A percentile compares a stretch with the other conserved stretches of the same genome.
Conservation (phyloP, 768 basidiomycete species). For the Collybiopsis confluens region DNA sequence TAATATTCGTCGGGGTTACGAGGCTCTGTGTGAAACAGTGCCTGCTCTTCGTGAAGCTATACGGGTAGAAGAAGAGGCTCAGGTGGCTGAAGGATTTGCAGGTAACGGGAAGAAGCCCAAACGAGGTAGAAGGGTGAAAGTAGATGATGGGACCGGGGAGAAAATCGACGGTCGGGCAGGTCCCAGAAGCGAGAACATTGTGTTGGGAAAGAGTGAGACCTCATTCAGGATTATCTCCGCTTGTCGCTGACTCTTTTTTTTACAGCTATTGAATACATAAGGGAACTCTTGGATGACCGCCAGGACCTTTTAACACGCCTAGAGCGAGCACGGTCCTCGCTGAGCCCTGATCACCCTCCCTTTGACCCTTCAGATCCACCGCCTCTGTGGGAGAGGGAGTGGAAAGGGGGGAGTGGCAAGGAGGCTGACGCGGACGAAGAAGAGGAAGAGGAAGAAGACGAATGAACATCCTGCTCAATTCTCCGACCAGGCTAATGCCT, state of each 20-base stretch:
- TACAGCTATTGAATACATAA: conserved; percentile 83
- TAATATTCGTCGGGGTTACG: conserved; percentile 86
- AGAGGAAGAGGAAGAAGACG: conserved; percentile 41
- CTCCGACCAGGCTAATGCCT: background rate
- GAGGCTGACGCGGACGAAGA: conserved; percentile 41
- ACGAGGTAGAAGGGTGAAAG: conserved; percentile 29
- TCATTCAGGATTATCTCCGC: background rate
- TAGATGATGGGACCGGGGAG: conserved; percentile 49
- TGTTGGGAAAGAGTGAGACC: conserved; percentile 81
- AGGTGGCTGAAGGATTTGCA: conserved; percentile 23
- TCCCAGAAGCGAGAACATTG: conserved; percentile 87
- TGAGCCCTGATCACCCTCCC: conserved; percentile 61
- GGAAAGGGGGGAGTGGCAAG: conserved; percentile 69
- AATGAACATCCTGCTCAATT: background rate
- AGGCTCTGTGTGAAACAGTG: conserved; percentile 79
- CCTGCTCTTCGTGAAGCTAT: conserved; percentile 82
- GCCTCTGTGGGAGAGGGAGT: conserved; percentile 78
- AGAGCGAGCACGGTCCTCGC: conserved; percentile 48
- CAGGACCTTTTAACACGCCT: conserved; percentile 54
- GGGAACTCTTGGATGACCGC: conserved; percentile 58
- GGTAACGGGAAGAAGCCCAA: conserved; percentile 46
- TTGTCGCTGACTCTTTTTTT: background rate
- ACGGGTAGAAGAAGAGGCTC: conserved; percentile 62
- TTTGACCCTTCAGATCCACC: conserved; percentile 27
- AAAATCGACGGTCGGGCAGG: conserved; percentile 82